These are phyloP conservation scores for Leccinum solheimii DNA, from an alignment of 1,284 basidiomycete species.

Conservation along the genomic window DNA sequence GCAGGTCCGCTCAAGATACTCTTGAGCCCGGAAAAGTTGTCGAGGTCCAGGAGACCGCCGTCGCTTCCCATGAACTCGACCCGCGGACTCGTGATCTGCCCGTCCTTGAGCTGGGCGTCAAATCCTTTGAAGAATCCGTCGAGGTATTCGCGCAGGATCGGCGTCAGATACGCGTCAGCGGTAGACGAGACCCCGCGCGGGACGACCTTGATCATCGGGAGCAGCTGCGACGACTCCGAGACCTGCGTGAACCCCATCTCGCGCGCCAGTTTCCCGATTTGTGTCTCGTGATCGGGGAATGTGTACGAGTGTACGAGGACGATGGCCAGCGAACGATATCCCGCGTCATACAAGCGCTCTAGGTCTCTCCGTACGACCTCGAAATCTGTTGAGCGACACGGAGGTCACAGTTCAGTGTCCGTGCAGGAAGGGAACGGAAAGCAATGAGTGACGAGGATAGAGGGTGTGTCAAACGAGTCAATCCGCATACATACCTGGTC, in stretches of 20 bases:
- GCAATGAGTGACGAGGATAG: slow-evolving; percentile 5
- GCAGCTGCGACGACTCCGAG: slow-evolving; percentile 83
- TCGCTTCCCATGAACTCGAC: slow-evolving; percentile 78
- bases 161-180: slow-evolving; percentile 96
- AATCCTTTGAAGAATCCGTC: slow-evolving; percentile 92
- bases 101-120: slow-evolving; percentile 62
- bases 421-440: not conserved
- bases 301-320: slow-evolving; percentile 93
- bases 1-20: slow-evolving; percentile 78
- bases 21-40: slow-evolving; percentile 76
- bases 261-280: slow-evolving; percentile 73
- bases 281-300: slow-evolving; percentile 78
- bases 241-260: slow-evolving; percentile 85
- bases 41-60: slow-evolving; percentile 70
- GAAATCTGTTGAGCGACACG: slow-evolving; percentile 43
- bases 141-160: slow-evolving; percentile 84
- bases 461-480: not conserved
- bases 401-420: not conserved
- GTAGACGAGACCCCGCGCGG: slow-evolving; percentile 90
- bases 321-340: slow-evolving; percentile 84
- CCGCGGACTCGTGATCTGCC: slow-evolving; percentile 36
- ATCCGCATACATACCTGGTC: slow-evolving; percentile 51
- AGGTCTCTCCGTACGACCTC: slow-evolving; percentile 58
- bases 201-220: slow-evolving; percentile 96
- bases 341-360: slow-evolving; percentile 67